Percentiles rank a stretch among this genome's conserved stretches.
Conservation (phyloP, 805 yeast species). For the Starmerella apis region DNA sequence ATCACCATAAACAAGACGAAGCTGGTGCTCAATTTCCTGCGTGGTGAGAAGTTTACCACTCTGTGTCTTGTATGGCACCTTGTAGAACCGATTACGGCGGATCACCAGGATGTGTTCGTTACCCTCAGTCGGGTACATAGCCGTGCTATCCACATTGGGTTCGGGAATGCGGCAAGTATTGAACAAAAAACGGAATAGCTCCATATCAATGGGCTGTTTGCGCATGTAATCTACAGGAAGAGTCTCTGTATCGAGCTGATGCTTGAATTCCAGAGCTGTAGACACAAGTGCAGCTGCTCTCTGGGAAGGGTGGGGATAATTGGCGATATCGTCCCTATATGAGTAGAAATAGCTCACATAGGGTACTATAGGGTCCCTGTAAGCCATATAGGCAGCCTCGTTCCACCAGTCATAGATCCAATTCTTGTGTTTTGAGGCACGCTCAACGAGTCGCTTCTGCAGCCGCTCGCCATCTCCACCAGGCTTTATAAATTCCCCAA, state of each 20-base stretch:
- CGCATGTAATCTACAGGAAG: conserved; percentile 70
- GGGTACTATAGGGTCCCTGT: conserved; percentile 91
- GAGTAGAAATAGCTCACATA: conserved; percentile 83
- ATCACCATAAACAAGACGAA: conserved; percentile 43
- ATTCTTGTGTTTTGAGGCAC: conserved; percentile 53
- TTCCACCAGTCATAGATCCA: conserved; percentile 95
- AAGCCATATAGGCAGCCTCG: conserved; percentile 78
- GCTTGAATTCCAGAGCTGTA: conserved; percentile 58
- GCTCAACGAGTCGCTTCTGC: conserved; percentile 52
- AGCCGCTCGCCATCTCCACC: conserved; percentile 57
- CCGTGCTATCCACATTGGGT: conserved; percentile 46
- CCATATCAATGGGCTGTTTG: conserved; percentile 86
- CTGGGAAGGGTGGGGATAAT: conserved; percentile 31
- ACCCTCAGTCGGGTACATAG: conserved; percentile 36
- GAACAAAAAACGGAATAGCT: conserved; percentile 82
- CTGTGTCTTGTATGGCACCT: conserved; percentile 37
- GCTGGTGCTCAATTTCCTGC: conserved; percentile 41
- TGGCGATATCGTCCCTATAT: conserved; percentile 52
- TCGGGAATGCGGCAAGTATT: conserved; percentile 76
- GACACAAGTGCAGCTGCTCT: conserved; percentile 69
- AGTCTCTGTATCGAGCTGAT: conserved; percentile 54
- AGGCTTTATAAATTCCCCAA: conserved; percentile 52
- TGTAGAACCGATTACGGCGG: conserved; percentile 70
- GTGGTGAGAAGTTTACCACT: conserved; percentile 33
- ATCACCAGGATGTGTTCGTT: conserved; percentile 65